phyloP scores from a whole-genome alignment of 345 rosid species.

The Corchorus capsularis region DNA sequence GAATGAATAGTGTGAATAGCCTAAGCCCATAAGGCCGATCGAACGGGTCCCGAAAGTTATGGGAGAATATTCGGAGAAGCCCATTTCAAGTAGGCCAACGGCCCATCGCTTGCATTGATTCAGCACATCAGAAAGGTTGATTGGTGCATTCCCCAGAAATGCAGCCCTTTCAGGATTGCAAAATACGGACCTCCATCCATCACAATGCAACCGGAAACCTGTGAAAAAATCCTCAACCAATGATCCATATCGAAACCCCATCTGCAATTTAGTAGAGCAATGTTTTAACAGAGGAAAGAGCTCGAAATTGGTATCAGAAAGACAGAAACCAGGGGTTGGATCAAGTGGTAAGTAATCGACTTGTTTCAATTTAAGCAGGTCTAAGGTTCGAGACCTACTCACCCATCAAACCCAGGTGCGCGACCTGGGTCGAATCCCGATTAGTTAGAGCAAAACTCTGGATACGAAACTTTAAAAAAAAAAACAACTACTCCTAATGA shows the following conservation, averaged over 20 bases:
- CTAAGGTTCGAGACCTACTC: too few relatives aligned
- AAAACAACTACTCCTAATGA: background rate
- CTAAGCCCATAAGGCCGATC: constrained; percentile 35
- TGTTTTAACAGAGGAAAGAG: background rate
- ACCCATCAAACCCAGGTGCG: too few relatives aligned
- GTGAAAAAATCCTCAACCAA: constrained; percentile 54
- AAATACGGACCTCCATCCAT: constrained; percentile 53
- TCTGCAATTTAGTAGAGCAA: constrained; percentile 24
- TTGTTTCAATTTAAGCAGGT: too few relatives aligned
- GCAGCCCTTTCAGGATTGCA: constrained; percentile 53
- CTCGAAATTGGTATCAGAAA: background rate
- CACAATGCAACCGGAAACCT: constrained; percentile 44
- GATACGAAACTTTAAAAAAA: too few relatives aligned
- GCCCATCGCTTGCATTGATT: constrained; percentile 53
- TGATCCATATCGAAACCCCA: constrained; percentile 61
- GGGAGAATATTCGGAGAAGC: constrained; percentile 31
- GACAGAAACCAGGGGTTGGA: too few relatives aligned
- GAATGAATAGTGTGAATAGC: constrained; percentile 32
- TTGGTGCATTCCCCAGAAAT: constrained; percentile 48
- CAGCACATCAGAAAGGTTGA: constrained; percentile 33
- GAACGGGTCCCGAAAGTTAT: constrained; percentile 36
- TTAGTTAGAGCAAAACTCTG: too few relatives aligned
- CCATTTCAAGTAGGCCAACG: constrained; percentile 43
- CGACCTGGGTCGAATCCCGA: too few relatives aligned
- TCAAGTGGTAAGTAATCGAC: too few relatives aligned